Conservation (phyloP, 148 eudicot genomes). For the Nepenthes gracilis region DNA sequence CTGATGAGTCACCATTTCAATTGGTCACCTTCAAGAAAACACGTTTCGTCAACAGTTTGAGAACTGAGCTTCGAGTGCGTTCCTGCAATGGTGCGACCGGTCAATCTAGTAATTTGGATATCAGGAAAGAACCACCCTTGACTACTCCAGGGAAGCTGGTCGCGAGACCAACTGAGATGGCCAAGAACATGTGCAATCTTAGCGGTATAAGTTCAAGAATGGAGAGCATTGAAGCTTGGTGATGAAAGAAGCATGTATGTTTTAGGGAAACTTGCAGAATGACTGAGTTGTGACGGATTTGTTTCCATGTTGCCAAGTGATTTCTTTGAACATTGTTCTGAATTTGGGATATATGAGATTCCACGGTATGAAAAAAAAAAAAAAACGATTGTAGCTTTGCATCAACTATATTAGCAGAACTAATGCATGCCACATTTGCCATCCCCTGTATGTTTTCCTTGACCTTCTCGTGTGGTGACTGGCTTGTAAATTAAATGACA, state of each 20-base stretch:
- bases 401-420: too few species aligned
- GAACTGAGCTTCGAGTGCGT: slow-evolving; percentile 9
- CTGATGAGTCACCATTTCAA: slow-evolving; percentile 32
- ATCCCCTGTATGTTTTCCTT: too few species aligned
- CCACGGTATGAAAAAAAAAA: not conserved
- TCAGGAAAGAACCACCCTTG: slow-evolving; percentile 9
- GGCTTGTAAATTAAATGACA: too few species aligned
- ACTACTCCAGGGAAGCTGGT: slow-evolving; percentile 12
- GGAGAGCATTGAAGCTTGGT: slow-evolving; percentile 61
- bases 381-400: too few species aligned
- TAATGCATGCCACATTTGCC: too few species aligned
- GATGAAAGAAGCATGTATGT: slow-evolving; percentile 19
- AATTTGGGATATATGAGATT: not conserved
- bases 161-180: slow-evolving; percentile 21
- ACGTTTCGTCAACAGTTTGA: slow-evolving; percentile 3
- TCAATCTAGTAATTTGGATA: slow-evolving; percentile 33
- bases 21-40: slow-evolving; percentile 17
- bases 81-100: slow-evolving; percentile 3
- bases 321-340: not conserved
- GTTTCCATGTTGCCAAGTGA: too few species aligned
- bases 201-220: slow-evolving; percentile 37
- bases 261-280: not conserved
- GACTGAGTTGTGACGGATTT: too few species aligned
- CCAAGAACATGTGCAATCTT: slow-evolving; percentile 40
- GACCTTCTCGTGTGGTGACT: too few species aligned